These are phyloP conservation scores for Diversispora epigaea DNA, from an alignment of 192 early-diverging fungal genomes.

Conservation along the genomic window DNA sequence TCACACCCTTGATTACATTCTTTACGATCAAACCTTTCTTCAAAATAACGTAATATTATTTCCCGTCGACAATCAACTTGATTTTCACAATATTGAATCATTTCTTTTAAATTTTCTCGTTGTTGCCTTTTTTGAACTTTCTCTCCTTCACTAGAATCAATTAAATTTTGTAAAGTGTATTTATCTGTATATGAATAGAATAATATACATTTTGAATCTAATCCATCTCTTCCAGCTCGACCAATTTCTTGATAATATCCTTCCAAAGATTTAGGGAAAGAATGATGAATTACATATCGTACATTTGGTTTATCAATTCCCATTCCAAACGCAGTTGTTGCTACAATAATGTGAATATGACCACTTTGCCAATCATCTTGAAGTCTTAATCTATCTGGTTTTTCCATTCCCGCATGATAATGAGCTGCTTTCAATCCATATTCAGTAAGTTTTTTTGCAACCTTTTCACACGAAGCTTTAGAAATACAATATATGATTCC, in stretches of 20 bases:
- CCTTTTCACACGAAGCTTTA: slow-evolving; percentile 75
- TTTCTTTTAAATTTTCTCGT: slow-evolving; percentile 60
- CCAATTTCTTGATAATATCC: slow-evolving; percentile 98
- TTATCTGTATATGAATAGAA: slow-evolving; percentile 82
- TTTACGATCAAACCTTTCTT: slow-evolving; percentile 66
- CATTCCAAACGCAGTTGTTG: slow-evolving; percentile 98
- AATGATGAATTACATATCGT: slow-evolving; percentile 92
- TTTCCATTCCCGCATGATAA: slow-evolving; percentile 88
- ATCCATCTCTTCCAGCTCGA: slow-evolving; percentile 91
- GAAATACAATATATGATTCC: slow-evolving; percentile 95
- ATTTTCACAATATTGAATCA: slow-evolving; percentile 85
- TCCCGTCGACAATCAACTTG: slow-evolving; percentile 81
- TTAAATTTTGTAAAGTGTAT: slow-evolving; percentile 69
- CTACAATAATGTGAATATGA: slow-evolving; percentile 79
- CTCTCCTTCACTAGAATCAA: slow-evolving; percentile 79
- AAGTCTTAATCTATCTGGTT: slow-evolving; percentile 69
- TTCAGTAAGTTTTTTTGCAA: slow-evolving; percentile 67
- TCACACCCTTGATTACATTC: no score
- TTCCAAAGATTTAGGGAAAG: slow-evolving; percentile 86
- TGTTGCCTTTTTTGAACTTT: slow-evolving; percentile 79
- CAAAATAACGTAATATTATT: slow-evolving; percentile 89
- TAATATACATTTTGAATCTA: slow-evolving; percentile 77
- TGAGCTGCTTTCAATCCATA: slow-evolving; percentile 62
- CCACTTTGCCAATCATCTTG: slow-evolving; percentile 85
- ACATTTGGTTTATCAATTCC: slow-evolving; percentile 97